phyloP scores from a whole-genome alignment of 768 basidiomycete genomes.

The Amanita thiersii region DNA sequence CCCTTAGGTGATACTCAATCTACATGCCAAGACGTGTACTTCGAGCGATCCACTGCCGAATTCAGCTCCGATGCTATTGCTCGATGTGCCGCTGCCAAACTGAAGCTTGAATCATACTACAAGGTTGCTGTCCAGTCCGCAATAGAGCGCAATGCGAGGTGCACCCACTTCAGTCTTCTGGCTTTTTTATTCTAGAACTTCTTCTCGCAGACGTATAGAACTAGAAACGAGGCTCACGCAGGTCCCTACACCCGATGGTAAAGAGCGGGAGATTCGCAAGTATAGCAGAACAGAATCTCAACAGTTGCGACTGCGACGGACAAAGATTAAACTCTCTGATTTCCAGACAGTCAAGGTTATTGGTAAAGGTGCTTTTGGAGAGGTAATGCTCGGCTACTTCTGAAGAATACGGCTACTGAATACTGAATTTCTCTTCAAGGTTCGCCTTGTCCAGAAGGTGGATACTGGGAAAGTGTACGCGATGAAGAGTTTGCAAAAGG shows the following conservation, averaged over 20 bases:
- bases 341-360: constrained; percentile 98
- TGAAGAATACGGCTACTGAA: no score
- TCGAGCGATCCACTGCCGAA: constrained; percentile 74
- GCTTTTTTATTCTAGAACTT: neutral
- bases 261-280: constrained; percentile 81
- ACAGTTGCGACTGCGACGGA: constrained; percentile 86
- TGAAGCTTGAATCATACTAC: constrained; percentile 97
- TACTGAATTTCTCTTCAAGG: constrained; percentile 33
- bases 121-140: constrained; percentile 97
- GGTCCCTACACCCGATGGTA: constrained; percentile 67
- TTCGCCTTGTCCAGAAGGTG: constrained; percentile 91
- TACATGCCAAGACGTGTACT: constrained; percentile 71
- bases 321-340: constrained; percentile 87
- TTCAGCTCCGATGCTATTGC: constrained; percentile 86
- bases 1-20: constrained; percentile 2
- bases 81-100: constrained; percentile 86
- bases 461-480: constrained; percentile 98
- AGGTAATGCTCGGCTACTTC: no score
- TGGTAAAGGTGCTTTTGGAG: constrained; percentile 97
- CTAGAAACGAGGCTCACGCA: constrained; percentile 81
- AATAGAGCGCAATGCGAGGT: constrained; percentile 94
- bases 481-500: constrained; percentile 98
- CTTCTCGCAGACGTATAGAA: constrained; percentile 64
- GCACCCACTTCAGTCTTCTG: constrained; percentile 7
- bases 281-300: constrained; percentile 83